Evolutionary conservation across 441 rosid genomes (phyloP), one percentile per base, ranked within the genome.

Genomic region (Pelargonium australe): DNA sequence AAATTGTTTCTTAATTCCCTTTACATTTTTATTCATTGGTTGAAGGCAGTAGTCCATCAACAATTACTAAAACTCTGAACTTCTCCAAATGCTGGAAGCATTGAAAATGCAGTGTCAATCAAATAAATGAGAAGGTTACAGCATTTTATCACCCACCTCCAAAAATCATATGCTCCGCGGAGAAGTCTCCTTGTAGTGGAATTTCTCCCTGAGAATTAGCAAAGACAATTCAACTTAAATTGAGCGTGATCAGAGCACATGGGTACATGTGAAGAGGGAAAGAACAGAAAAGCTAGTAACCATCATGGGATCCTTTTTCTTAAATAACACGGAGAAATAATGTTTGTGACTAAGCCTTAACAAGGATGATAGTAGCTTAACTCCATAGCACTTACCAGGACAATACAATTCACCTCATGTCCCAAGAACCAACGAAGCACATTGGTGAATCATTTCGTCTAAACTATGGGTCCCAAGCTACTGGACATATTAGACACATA

Each of bases 101-200:
- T 57, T 7, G 28, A 19, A 57, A 23, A 60, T 23, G 34, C 23
- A 60, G 63, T 23, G 34, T 23, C 3, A 9, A 60, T 28, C 63
- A 10, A 20, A 60, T 60, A 20, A 60, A 60, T 60, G 63, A 60
- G 13, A 23, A 20, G 49, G 64, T 11, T 60, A 60, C 14, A 9
- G 64, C 64, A 23, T 23, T 31, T 60, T 23, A 60, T 60, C 37
- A 20, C 64, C 14, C 64, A 60, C 64, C 64, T 23, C 64, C 64
- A 23, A 60, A 60, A 20, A 60, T 60, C 64, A 60, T 60, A 23
- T 60, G 64, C 37, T 60, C 64, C 25, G 64, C 64, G 25, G 64
- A 23, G 64, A 60, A 60, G 64, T 60, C 64, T 60, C 64, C 64
- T 60, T 60, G 64, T 7, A 60, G 64, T 60, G 64, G 64, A 20